Evolutionary conservation across 2,329 filamentous ascomycete species (phyloP), one percentile per base, ranked within the genome.

Genomic region (Calonectria hongkongensis): DNA sequence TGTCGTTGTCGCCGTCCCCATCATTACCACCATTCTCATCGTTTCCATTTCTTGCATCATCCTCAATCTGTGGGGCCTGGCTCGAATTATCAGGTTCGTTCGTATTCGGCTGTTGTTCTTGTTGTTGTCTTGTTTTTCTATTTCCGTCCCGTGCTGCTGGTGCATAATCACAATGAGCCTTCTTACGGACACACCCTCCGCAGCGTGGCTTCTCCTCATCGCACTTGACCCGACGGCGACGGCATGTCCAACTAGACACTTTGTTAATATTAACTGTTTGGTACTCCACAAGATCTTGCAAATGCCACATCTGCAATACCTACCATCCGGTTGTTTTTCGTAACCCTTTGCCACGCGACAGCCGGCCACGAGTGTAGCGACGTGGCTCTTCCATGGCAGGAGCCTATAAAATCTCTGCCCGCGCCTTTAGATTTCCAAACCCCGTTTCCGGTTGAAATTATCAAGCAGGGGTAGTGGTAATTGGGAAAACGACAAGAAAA

Each of bases 341-440:
- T n/a, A 74, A 21, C 7, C 74, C 72, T 75, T 58, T 77, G 27
- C 72, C 72, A 41, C 72, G 68, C 15, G 72, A 69, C 8, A 60
- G 3, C 6, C 72, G 72, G 10, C 65, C 65, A 2, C 72, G 43
- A 21, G 68, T 71, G 58, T 68, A 73, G 39, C 62, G 56, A 25
- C 54, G 67, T 21, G 47, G 67, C 51, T 54, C 45, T 50, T 50
- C 47, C 47, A 50, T 50, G 10, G 1, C 13, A 7, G 47, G 1
- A 13, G 47, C 3, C 41, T 12, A 36, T 36, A 10, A 36, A 36
- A 10, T 10, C 33, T 36, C 10, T 36, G 33, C 10, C 10, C 10
- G 12, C 33, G 12, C 33, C 10, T 10, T 36, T 9, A 36, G 33
- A 36, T 36, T 12, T 36, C 6, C 10, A 36, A 36, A 10, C 10